Percentiles rank a stretch among this genome's conserved stretches.
Evolutionary conservation across 2,329 filamentous ascomycete genomes (phyloP).

Genomic region (Colletotrichum sp.): DNA sequence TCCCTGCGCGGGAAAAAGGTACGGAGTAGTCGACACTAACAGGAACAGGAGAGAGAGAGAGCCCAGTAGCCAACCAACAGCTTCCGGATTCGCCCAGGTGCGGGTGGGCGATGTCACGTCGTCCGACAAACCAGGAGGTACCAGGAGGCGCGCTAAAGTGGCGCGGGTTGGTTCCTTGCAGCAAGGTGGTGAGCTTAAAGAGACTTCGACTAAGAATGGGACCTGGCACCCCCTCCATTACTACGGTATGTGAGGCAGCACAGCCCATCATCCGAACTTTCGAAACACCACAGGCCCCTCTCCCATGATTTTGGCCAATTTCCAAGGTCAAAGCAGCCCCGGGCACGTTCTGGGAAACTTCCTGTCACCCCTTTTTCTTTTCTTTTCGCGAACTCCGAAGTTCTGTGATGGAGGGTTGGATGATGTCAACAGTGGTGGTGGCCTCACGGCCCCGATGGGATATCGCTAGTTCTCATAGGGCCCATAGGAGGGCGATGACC

Average conservation of each 20-base stretch:
- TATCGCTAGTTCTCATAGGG: neutral
- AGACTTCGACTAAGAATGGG: slow-evolving; percentile 8
- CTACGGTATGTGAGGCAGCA: slow-evolving; percentile 12
- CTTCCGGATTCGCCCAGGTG: neutral
- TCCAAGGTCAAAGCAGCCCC: slow-evolving; percentile 3
- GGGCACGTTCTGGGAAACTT: neutral
- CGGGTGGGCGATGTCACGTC: slow-evolving; percentile 2
- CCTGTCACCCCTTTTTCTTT: neutral
- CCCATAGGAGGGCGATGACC: neutral
- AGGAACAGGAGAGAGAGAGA: no score
- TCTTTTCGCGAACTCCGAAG: neutral
- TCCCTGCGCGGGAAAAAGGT: neutral
- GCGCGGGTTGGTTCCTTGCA: neutral
- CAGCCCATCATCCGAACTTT: slow-evolving; percentile 20
- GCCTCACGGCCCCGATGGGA: neutral
- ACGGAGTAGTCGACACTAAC: neutral
- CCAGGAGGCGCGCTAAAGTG: neutral
- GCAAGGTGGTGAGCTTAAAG: slow-evolving; percentile 20
- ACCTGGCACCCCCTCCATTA: neutral
- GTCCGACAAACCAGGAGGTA: neutral
- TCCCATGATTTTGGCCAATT: slow-evolving; percentile 6
- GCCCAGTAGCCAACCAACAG: neutral
- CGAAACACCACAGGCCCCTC: slow-evolving; percentile 8
- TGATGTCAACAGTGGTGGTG: slow-evolving; percentile 7
- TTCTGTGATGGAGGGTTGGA: neutral